These are phyloP conservation scores for Termitomyces sp. DNA, from an alignment of 768 basidiomycete genomes.

Conservation along the genomic window DNA sequence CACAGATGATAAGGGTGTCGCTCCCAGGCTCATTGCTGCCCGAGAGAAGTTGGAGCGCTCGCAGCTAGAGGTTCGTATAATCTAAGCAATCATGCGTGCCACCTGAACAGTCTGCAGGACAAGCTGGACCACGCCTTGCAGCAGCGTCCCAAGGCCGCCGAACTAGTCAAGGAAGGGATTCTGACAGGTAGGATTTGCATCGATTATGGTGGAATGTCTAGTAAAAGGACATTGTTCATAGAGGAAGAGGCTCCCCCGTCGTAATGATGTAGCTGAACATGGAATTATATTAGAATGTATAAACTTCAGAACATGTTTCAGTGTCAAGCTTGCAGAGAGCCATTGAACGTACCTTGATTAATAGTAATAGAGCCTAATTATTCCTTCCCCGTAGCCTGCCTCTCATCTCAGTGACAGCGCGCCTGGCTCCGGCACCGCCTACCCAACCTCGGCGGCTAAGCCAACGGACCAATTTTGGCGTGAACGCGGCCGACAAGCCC, in stretches of 20 bases:
- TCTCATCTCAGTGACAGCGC: slow-evolving; percentile 57
- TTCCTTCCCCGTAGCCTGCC: slow-evolving; percentile 38
- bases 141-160: slow-evolving; percentile 55
- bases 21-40: slow-evolving; percentile 59
- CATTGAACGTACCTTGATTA: slow-evolving; percentile 3
- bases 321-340: neutral
- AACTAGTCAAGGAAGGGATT: slow-evolving; percentile 67
- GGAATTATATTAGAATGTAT: neutral
- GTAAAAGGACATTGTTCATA: slow-evolving; percentile 8
- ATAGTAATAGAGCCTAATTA: slow-evolving; percentile 14
- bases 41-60: slow-evolving; percentile 58
- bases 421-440: slow-evolving; percentile 63
- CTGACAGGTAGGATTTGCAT: slow-evolving; percentile 31
- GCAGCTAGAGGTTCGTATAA: slow-evolving; percentile 54
- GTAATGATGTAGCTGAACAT: slow-evolving; percentile 2
- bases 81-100: neutral
- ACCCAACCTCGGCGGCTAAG: slow-evolving; percentile 81
- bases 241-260: slow-evolving; percentile 25
- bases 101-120: slow-evolving; percentile 38
- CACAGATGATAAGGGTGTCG: slow-evolving; percentile 58
- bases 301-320: neutral
- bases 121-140: slow-evolving; percentile 61
- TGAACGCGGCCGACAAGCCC: slow-evolving; percentile 83
- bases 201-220: neutral
- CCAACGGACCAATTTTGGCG: slow-evolving; percentile 86